Evolutionary conservation across 73 alveolate genomes (phyloP).

Genomic region (Paramecium sexaurelia): DNA sequence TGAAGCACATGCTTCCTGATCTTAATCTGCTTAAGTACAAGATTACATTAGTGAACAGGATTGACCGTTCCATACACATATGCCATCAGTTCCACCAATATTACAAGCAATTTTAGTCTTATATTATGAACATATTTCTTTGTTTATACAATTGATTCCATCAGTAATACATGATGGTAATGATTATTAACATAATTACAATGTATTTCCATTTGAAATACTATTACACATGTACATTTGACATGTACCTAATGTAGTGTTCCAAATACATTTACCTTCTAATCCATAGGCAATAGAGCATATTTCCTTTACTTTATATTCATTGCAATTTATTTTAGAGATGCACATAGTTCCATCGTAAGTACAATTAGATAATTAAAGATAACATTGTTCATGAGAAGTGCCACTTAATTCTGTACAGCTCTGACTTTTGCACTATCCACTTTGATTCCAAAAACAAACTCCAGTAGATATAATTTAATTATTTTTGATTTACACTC

Average conservation of each 20-base stretch:
- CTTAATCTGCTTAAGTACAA: background rate
- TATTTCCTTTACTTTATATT: background rate
- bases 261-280: background rate
- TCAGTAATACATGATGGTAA: background rate
- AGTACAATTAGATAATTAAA: background rate
- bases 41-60: background rate
- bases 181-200: background rate
- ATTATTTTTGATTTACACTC: background rate
- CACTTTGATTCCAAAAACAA: background rate
- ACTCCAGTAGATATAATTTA: background rate
- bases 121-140: background rate
- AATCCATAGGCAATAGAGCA: conserved; percentile 7
- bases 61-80: background rate
- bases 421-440: background rate
- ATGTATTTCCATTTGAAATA: too few relatives aligned
- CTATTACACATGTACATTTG: too few relatives aligned
- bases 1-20: background rate
- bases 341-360: background rate
- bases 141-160: background rate
- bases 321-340: background rate
- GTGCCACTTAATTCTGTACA: background rate
- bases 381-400: background rate
- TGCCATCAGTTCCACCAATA: conserved; percentile 26
- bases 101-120: background rate
- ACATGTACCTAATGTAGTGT: background rate